Percentiles rank a stretch among this genome's conserved stretches.
Conservation (phyloP, 2,329 filamentous ascomycete species). For the Proliferodiscus dingleyae region DNA sequence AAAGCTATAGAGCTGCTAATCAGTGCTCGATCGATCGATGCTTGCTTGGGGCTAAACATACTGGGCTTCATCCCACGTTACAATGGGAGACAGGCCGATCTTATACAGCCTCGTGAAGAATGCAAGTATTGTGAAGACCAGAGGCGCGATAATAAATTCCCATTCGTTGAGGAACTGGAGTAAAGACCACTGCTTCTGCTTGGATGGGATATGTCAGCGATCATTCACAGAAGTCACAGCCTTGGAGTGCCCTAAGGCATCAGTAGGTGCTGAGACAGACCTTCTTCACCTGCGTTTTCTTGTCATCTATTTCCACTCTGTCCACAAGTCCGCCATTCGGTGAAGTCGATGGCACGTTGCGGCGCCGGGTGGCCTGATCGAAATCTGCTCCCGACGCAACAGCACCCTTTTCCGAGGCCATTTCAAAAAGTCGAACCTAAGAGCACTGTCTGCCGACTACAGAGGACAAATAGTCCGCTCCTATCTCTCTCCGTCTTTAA, state of each 20-base stretch:
- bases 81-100: conserved; percentile 67
- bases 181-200: conserved; percentile 48
- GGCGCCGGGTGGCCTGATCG: conserved; percentile 51
- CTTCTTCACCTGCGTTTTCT: conserved; percentile 55
- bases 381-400: conserved; percentile 55
- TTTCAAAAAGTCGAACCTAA: conserved; percentile 17
- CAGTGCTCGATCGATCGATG: conserved; percentile 22
- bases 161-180: conserved; percentile 59
- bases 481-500: no score
- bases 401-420: conserved; percentile 43
- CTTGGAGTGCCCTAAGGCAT: neutral
- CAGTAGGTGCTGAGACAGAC: conserved; percentile 32
- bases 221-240: neutral
- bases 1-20: conserved; percentile 51
- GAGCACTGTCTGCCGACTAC: neutral
- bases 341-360: conserved; percentile 43
- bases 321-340: conserved; percentile 34
- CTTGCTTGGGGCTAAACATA: conserved; percentile 37
- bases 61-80: conserved; percentile 75
- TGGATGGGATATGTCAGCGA: conserved; percentile 21
- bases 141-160: conserved; percentile 56
- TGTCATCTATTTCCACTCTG: conserved; percentile 46
- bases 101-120: conserved; percentile 65
- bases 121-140: conserved; percentile 57
- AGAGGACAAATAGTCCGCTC: conserved; percentile 2